Conservation (phyloP, 2,329 filamentous ascomycete genomes). For the Aurifilum marmelostoma region DNA sequence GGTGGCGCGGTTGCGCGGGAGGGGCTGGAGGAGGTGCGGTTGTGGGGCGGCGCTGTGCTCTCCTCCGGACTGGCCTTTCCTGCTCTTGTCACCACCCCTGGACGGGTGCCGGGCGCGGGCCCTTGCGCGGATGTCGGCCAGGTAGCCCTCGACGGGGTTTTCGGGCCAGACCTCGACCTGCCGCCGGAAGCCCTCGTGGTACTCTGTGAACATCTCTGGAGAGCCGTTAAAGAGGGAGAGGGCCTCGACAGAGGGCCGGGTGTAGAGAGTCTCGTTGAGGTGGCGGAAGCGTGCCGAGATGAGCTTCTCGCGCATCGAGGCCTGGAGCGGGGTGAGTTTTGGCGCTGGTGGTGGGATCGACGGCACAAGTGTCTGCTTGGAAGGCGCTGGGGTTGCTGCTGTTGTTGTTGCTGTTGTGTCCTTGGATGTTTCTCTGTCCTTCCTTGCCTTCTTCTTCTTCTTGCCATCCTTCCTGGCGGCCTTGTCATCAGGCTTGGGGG, state of each 20-base stretch:
- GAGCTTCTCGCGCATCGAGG: conserved; percentile 92
- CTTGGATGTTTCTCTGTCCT: conserved; percentile 32
- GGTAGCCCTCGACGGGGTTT: conserved; percentile 91
- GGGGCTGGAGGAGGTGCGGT: conserved; percentile 44
- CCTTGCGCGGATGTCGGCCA: conserved; percentile 70
- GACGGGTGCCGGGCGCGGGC: conserved; percentile 53
- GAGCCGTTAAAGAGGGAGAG: conserved; percentile 79
- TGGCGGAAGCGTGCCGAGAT: conserved; percentile 95
- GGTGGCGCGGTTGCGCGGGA: conserved; percentile 72
- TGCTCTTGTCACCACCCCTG: conserved; percentile 7
- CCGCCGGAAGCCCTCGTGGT: conserved; percentile 93
- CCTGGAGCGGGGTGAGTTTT: conserved; percentile 89
- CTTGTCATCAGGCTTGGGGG: conserved; percentile 19
- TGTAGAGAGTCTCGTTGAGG: conserved; percentile 96
- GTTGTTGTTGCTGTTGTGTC: conserved; percentile 28
- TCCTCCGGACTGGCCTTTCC: conserved; percentile 20
- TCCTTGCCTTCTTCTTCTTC: conserved; percentile 31
- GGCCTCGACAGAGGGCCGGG: conserved; percentile 82
- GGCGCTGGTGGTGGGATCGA: conserved; percentile 32
- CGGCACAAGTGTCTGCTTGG: conserved; percentile 17
- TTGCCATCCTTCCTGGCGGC: conserved; percentile 16
- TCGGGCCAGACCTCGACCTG: conserved; percentile 96
- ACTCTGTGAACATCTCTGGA: conserved; percentile 93
- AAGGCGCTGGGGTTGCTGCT: conserved; percentile 33
- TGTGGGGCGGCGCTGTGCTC: conserved; percentile 35